These are phyloP conservation scores for Eucalyptus shirleyi DNA, from an alignment of 345 rosid species.

Conservation along the genomic window DNA sequence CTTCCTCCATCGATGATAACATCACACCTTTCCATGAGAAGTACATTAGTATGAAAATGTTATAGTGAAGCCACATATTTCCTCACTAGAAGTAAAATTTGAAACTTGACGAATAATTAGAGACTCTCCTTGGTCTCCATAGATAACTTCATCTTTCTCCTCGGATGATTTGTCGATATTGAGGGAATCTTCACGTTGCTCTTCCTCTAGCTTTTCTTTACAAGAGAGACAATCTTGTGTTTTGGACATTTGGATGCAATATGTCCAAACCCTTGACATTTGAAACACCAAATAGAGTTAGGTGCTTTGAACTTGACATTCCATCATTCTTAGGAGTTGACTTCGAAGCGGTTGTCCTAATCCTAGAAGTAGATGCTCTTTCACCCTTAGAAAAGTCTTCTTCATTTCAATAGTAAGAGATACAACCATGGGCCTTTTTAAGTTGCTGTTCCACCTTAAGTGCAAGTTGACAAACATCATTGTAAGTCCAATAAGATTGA, in stretches of 20 bases:
- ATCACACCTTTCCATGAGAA: background rate
- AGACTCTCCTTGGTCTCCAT: background rate
- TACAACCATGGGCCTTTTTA: background rate
- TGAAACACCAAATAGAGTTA: background rate
- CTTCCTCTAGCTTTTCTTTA: background rate
- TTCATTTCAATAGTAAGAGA: fast-evolving
- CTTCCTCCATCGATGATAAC: background rate
- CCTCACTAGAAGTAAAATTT: background rate
- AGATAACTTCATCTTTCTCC: background rate
- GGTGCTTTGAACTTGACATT: background rate
- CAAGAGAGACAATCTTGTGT: fast-evolving
- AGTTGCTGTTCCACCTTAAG: background rate
- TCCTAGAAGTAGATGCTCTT: background rate
- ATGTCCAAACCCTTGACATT: background rate
- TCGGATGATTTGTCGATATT: fast-evolving
- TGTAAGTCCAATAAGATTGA: background rate
- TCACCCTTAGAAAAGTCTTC: background rate
- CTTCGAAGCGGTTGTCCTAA: background rate
- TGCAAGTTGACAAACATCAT: background rate
- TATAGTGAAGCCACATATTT: background rate
- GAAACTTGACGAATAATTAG: background rate
- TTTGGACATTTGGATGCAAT: background rate
- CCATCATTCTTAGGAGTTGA: background rate
- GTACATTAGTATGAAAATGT: background rate
- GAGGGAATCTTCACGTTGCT: background rate